Evolutionary conservation across 2,329 filamentous ascomycete genomes (phyloP).

Genomic region (Paraconiothyrium sp.): DNA sequence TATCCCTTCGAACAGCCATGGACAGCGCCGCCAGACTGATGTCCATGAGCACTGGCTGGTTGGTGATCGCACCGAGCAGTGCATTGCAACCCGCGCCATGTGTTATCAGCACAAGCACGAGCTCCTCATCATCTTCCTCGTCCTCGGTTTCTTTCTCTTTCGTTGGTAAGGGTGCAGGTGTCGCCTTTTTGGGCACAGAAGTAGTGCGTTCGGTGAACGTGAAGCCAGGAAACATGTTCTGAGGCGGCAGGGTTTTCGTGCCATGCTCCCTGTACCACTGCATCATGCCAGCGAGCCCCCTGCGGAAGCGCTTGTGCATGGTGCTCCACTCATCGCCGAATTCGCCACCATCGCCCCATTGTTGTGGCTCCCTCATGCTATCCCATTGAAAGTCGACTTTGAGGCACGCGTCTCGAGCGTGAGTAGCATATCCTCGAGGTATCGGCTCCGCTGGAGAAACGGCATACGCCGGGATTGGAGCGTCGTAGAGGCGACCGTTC

Average conservation of each 20-base stretch:
- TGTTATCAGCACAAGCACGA: conserved; percentile 87
- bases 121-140: conserved; percentile 68
- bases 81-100: conserved; percentile 98
- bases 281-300: conserved; percentile 79
- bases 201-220: conserved; percentile 43
- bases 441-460: conserved; percentile 83
- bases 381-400: conserved; percentile 97
- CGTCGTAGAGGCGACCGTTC: conserved; percentile 65
- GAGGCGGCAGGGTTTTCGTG: conserved; percentile 38
- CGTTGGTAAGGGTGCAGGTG: conserved; percentile 45
- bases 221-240: conserved; percentile 43
- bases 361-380: conserved; percentile 78
- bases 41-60: conserved; percentile 89
- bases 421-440: conserved; percentile 85
- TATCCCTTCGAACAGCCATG: conserved; percentile 67
- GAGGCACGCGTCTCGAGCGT: conserved; percentile 86
- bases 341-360: conserved; percentile 88
- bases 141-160: conserved; percentile 42
- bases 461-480: conserved; percentile 84
- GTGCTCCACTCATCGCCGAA: conserved; percentile 94
- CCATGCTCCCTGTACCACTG: conserved; percentile 77
- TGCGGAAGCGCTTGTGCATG: conserved; percentile 91
- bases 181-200: conserved; percentile 35
- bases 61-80: conserved; percentile 88
- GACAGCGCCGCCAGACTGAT: conserved; percentile 91